Conservation (phyloP, 2,329 filamentous ascomycete genomes). For the Gaeumannomyces tritici region DNA sequence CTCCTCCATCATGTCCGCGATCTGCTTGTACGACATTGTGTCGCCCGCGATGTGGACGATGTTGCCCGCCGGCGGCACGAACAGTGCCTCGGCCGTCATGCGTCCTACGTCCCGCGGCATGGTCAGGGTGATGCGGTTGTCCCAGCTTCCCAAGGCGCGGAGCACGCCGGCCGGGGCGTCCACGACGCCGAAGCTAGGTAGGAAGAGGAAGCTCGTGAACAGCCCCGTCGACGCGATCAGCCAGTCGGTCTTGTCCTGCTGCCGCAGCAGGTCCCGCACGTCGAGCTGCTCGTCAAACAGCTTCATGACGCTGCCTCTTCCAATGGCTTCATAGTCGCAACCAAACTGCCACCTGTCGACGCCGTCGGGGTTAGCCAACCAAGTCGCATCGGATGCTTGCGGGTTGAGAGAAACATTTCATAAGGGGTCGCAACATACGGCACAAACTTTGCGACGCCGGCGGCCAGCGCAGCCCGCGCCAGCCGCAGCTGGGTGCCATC, state of each 20-base stretch:
- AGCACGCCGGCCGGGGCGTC: conserved; percentile 30
- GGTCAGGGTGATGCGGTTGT: conserved; percentile 53
- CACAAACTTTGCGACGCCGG: conserved; percentile 32
- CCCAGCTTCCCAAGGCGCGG: conserved; percentile 51
- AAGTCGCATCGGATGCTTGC: no score
- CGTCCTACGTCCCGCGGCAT: conserved; percentile 53
- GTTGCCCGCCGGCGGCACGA: conserved; percentile 19
- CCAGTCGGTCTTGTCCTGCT: conserved; percentile 43
- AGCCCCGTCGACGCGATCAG: conserved; percentile 58
- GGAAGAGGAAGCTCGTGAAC: conserved; percentile 63
- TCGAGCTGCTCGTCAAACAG: conserved; percentile 60
- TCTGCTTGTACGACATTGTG: conserved; percentile 44
- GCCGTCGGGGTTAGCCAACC: conserved; percentile 21
- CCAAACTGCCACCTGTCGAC: conserved; percentile 60
- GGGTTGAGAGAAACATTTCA: no score
- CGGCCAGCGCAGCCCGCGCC: conserved; percentile 24
- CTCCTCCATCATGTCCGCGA: conserved; percentile 43
- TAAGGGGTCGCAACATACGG: neutral
- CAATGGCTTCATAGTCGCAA: conserved; percentile 59
- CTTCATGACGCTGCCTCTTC: conserved; percentile 47
- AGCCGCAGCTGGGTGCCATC: conserved; percentile 49
- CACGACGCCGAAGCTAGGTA: conserved; percentile 52
- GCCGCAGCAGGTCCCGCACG: conserved; percentile 42
- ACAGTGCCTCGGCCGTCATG: conserved; percentile 46
- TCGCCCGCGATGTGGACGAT: conserved; percentile 53